Conservation (phyloP, 2,329 filamentous ascomycete genomes). For the Sarocladium strictum region DNA sequence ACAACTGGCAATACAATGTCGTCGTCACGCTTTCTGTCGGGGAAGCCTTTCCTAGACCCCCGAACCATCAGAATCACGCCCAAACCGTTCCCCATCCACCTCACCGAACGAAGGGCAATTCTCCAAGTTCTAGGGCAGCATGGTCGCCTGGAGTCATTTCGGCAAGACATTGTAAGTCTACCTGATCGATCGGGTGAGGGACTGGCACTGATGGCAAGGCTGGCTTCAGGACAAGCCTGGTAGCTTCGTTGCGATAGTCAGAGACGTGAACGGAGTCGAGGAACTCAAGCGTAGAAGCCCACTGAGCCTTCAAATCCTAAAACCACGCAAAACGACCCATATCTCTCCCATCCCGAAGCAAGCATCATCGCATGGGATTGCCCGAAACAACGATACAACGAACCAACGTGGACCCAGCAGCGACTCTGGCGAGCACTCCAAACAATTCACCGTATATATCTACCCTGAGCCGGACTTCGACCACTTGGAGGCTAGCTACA, state of each 20-base stretch:
- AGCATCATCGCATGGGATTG: background rate
- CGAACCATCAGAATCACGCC: conserved; percentile 45
- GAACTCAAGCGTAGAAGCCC: conserved; percentile 25
- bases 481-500: conserved; percentile 24
- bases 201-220: background rate
- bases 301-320: background rate
- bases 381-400: background rate
- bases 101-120: conserved; percentile 50
- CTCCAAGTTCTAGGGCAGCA: conserved; percentile 44
- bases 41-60: conserved; percentile 4
- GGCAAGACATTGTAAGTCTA: conserved; percentile 16
- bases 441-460: conserved; percentile 37
- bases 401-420: background rate
- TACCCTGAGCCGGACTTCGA: conserved; percentile 31
- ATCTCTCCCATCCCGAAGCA: background rate
- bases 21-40: background rate
- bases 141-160: conserved; percentile 45
- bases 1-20: background rate
- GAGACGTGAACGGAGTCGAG: conserved; percentile 30
- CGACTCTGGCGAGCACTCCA: conserved; percentile 12
- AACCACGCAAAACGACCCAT: background rate
- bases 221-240: conserved; percentile 23
- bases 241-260: conserved; percentile 45
- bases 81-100: conserved; percentile 42
- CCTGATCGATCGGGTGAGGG: background rate